Conservation (phyloP, 1,284 basidiomycete species). For the Cerioporus squamosus region DNA sequence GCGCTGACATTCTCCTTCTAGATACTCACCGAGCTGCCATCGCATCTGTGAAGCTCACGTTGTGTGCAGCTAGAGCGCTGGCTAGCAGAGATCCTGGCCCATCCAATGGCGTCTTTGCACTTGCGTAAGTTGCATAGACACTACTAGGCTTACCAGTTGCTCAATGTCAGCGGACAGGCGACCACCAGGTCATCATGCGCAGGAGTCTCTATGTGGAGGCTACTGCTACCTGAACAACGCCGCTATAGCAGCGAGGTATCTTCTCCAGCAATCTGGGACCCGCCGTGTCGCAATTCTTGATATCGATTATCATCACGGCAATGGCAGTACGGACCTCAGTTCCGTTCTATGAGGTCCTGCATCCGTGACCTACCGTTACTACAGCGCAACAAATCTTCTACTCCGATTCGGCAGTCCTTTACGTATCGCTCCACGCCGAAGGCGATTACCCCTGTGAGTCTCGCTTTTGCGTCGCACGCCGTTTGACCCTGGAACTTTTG, state of each 20-base stretch:
- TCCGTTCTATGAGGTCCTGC: background rate
- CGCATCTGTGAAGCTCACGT: constrained; percentile 35
- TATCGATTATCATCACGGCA: constrained; percentile 46
- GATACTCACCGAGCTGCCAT: constrained; percentile 36
- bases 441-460: constrained; percentile 42
- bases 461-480: background rate
- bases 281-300: constrained; percentile 39
- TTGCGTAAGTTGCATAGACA: constrained; percentile 30
- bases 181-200: constrained; percentile 43
- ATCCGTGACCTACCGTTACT: background rate
- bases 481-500: background rate
- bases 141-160: background rate
- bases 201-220: constrained; percentile 37
- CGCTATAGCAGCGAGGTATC: constrained; percentile 38
- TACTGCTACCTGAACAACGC: constrained; percentile 44
- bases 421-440: constrained; percentile 40
- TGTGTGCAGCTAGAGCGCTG: constrained; percentile 30
- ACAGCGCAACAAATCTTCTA: constrained; percentile 42
- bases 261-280: constrained; percentile 22
- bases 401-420: constrained; percentile 37
- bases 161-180: constrained; percentile 27
- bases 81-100: constrained; percentile 4
- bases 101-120: constrained; percentile 29
- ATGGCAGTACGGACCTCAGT: constrained; percentile 33
- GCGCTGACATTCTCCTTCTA: constrained; percentile 4